A percentile compares a stretch with the other conserved stretches of the same genome.
phyloP scores from a whole-genome alignment of 139 green algal species.

The Chlamydomonas sphaeroides region DNA sequence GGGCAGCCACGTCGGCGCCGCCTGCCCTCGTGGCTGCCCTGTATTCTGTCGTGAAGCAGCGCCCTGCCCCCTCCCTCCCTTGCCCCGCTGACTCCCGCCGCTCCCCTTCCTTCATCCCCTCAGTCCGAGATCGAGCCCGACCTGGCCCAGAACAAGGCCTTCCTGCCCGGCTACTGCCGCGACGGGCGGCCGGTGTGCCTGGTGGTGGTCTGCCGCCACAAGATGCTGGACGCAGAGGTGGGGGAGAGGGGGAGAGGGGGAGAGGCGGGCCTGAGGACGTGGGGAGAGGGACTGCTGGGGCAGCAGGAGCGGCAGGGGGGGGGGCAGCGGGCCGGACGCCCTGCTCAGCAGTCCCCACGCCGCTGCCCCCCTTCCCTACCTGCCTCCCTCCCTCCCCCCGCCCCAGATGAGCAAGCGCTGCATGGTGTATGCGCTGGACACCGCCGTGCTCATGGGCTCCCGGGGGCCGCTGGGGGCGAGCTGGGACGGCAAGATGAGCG shows the following conservation, averaged over 20 bases:
- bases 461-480: not conserved
- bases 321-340: no score
- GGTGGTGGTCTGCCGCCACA: conserved; percentile 26
- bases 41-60: no score
- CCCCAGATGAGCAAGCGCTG: not conserved
- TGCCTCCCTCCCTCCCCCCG: no score
- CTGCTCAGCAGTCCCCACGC: no score
- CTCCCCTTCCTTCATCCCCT: not conserved
- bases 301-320: no score
- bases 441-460: not conserved
- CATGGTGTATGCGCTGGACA: conserved; percentile 35
- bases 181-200: conserved; percentile 4
- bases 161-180: conserved; percentile 19
- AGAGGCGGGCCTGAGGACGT: no score
- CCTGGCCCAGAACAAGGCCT: conserved; percentile 28
- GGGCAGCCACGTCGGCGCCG: no score
- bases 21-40: no score
- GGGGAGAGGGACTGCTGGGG: no score
- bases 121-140: conserved; percentile 3
- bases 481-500: conserved; percentile 38
- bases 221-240: conserved; percentile 8
- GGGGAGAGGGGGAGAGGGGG: not conserved
- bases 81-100: no score
- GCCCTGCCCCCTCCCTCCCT: not conserved
- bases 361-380: no score